phyloP scores from a whole-genome alignment of 768 basidiomycete species.

The Russula sp. region DNA sequence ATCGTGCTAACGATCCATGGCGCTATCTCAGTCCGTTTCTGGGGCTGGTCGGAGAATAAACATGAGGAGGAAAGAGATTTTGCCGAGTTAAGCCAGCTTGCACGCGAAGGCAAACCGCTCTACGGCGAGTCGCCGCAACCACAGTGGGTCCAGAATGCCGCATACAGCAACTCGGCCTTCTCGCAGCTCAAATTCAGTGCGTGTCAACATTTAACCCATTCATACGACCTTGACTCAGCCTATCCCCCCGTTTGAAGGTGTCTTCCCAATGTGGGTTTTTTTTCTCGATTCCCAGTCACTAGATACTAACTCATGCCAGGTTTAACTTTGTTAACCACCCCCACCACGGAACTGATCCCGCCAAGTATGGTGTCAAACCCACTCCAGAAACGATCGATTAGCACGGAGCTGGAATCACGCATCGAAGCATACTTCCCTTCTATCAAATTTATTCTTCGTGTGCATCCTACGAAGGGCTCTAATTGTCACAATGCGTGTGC shows the following conservation, averaged over 20 bases:
- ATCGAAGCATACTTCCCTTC: background rate
- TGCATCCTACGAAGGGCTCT: background rate
- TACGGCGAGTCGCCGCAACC: slow-evolving; percentile 82
- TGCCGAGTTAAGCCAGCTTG: slow-evolving; percentile 69
- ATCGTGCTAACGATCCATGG: slow-evolving; percentile 5
- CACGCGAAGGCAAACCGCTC: slow-evolving; percentile 71
- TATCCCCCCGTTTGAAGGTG: slow-evolving; percentile 35
- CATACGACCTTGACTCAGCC: background rate
- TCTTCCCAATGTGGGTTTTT: slow-evolving; percentile 64
- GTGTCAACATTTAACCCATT: slow-evolving; percentile 24
- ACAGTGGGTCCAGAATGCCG: slow-evolving; percentile 78
- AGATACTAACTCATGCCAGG: slow-evolving; percentile 40
- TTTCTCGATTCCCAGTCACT: background rate
- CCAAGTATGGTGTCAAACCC: slow-evolving; percentile 49
- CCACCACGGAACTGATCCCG: slow-evolving; percentile 75
- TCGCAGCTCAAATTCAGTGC: slow-evolving; percentile 90
- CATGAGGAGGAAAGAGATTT: slow-evolving; percentile 73
- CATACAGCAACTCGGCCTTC: slow-evolving; percentile 82
- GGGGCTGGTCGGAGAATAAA: slow-evolving; percentile 90
- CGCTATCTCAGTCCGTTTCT: slow-evolving; percentile 65
- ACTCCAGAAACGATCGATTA: slow-evolving; percentile 24
- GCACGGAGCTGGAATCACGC: background rate
- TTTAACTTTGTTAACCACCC: slow-evolving; percentile 93
- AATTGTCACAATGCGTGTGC: background rate
- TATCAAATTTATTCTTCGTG: slow-evolving; percentile 4